These are phyloP conservation scores for Linum tenue DNA, from an alignment of 345 rosid genomes.

Conservation along the genomic window DNA sequence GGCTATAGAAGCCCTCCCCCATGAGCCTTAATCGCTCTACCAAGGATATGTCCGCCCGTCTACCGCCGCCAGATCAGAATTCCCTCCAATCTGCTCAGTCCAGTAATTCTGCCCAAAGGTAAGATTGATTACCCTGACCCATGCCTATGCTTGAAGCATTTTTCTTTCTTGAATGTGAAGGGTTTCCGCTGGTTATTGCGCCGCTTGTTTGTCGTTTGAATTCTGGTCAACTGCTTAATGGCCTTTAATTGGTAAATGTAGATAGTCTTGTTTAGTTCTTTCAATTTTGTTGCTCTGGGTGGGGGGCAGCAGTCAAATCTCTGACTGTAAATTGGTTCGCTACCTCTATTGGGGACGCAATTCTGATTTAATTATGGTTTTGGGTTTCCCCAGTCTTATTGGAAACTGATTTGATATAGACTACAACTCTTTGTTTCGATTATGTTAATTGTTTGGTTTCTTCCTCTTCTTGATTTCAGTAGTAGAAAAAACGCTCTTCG, in stretches of 20 bases:
- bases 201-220: not conserved
- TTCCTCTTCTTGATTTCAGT: conserved; percentile 12
- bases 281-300: not conserved
- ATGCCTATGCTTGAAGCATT: not conserved
- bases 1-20: not conserved
- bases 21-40: not conserved
- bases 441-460: not conserved
- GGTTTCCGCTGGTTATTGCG: too few relatives aligned
- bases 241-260: not conserved
- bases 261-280: not conserved
- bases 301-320: too few relatives aligned
- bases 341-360: not conserved
- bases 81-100: not conserved
- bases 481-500: conserved; percentile 47
- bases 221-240: not conserved
- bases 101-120: not conserved
- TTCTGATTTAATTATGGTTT: not conserved
- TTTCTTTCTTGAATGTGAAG: not conserved
- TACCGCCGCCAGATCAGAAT: not conserved
- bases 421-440: too few relatives aligned
- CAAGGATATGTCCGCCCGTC: not conserved
- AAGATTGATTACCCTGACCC: not conserved
- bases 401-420: too few relatives aligned
- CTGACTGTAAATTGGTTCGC: too few relatives aligned
- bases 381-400: too few relatives aligned